Evolutionary conservation across 2,329 filamentous ascomycete genomes (phyloP), one percentile per base, ranked within the genome.

Genomic region (Epichloe hybrida): DNA sequence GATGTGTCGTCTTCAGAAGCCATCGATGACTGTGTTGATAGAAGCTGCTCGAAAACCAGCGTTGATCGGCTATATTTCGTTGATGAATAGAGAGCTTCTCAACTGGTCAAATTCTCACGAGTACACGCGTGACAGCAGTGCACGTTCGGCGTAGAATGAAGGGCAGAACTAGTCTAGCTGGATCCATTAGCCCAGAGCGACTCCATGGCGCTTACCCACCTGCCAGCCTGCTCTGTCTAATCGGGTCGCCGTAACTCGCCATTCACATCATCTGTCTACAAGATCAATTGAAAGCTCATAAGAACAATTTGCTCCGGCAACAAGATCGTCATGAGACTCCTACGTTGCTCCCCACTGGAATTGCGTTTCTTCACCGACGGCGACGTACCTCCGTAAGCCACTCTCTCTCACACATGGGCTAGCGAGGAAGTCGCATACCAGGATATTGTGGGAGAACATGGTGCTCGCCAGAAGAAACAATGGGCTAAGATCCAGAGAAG

Each of bases 401-500:
- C 15, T 37, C 6, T 37, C 11, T 37, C 36, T 37, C 23, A 8
- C 36, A 15, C 36, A n/a, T 37, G 36, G 36, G 36, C 36, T 12
- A n/a, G 15, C 11, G 36, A 37, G 15, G 36, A 37, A 37, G 36
- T 37, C 12, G 2, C 36, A n/a, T 15, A 37, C 36, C 12, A 37
- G 36, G 36, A 37, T n/a, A n/a, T 56, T 56, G 11, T n/a, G 13
- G 9, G 17, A 5, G 34, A 15, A 15, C 36, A 53, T 8, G 44
- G 47, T 7, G 51, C 46, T 5, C 40, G 50, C 20, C 12, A 49
- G 34, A 21, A 54, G 34, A 50, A 48, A 36, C 17, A 5, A 34
- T 51, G 53, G 8, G 50, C 52, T 31, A 31, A 49, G 17, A 54
- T 55, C 48, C 38, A 54, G 27, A 34, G n/a, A 11, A 53, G 54